Base-by-base conservation (phyloP, 2,329 filamentous ascomycete genomes). In the Karstenula rhodostoma region DNA sequence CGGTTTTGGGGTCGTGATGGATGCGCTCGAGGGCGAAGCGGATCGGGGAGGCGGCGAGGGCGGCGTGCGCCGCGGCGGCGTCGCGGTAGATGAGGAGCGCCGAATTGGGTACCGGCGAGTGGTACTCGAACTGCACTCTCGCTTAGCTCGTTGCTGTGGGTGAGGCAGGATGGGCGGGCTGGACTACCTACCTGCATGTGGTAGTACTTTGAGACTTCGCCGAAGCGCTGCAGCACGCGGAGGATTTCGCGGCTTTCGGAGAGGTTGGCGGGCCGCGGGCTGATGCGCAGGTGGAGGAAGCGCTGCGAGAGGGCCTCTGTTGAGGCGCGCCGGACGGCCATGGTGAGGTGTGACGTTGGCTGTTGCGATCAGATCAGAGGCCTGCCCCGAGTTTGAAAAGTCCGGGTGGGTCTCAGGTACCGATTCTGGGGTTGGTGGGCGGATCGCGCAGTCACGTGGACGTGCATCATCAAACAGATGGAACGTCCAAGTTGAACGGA, bases 191-290 rank as follows among this genome's bases (percentile, higher is more conserved):
- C 79, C 55, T 73, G 77, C 44, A 84, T 75, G 64, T 77, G 78
- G 64, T 79, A 79, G 73, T 78, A 85, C 64, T 79, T 79, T 63
- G 78, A 78, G 47, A 85, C 74, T 53, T 83, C 80, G 42, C 83
- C 83, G 63, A 82, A 85, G 55, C 78, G 75, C 62, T 82, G 79
- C 56, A 84, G 70, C 55, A 84, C 70, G 40, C 79, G 78, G 44
- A 83, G 71, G 43, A 85, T 78, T 65, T 83, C 79, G 48, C 82
- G 78, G 57, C 81, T 83, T 58, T 85, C 82, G n/a, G 76, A 77
- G 27, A 85, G 67, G 63, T 80, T 81, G 25, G 80, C 73, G 0
- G 81, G 81, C 0, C 81, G 79, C 4, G 83, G 83, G 19, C 77
- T 70, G 56, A 84, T 80, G 57, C 77, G 76, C 57, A 85, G 59